Conservation (phyloP, 148 eudicot genomes). For the Diospyros lotus region DNA sequence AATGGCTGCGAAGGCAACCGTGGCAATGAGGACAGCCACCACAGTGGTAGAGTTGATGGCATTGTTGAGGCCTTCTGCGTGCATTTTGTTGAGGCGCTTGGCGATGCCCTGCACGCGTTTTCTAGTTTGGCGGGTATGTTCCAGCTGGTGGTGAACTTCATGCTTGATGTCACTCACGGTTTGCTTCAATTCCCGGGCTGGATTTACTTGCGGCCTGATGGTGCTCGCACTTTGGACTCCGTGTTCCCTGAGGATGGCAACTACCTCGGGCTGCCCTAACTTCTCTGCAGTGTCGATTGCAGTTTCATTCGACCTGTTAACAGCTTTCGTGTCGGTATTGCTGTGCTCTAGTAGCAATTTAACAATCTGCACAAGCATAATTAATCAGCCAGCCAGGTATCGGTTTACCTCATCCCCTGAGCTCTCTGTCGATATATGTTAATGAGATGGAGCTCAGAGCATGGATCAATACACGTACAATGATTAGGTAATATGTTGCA, state of each 20-base stretch:
- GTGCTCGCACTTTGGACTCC: slow-evolving; percentile 52
- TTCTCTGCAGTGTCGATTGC: slow-evolving; percentile 77
- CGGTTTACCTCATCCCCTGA: background rate
- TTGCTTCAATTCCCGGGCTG: slow-evolving; percentile 67
- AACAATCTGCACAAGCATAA: slow-evolving; percentile 44
- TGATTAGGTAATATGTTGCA: too few species aligned
- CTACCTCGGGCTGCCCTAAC: slow-evolving; percentile 35
- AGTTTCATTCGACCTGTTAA: slow-evolving; percentile 72
- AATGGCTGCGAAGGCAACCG: slow-evolving; percentile 82
- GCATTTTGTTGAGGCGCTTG: slow-evolving; percentile 72
- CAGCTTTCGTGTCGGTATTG: slow-evolving; percentile 42
- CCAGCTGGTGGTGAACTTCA: slow-evolving; percentile 74
- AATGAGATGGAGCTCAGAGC: too few species aligned
- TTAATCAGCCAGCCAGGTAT: background rate
- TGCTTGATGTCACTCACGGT: slow-evolving; percentile 84
- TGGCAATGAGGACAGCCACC: slow-evolving; percentile 76
- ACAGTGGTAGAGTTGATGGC: slow-evolving; percentile 82
- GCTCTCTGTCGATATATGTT: too few species aligned
- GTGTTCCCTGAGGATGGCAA: slow-evolving; percentile 43
- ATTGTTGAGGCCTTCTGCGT: slow-evolving; percentile 70
- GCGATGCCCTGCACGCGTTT: slow-evolving; percentile 71
- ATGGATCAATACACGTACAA: too few species aligned
- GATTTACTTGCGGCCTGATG: slow-evolving; percentile 50
- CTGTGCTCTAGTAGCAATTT: slow-evolving; percentile 42
- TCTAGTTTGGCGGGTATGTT: slow-evolving; percentile 66